Evolutionary conservation across 495 filamentous ascomycete genomes (phyloP), one percentile per base, ranked within the genome.

Genomic region (Penicillium parvum): DNA sequence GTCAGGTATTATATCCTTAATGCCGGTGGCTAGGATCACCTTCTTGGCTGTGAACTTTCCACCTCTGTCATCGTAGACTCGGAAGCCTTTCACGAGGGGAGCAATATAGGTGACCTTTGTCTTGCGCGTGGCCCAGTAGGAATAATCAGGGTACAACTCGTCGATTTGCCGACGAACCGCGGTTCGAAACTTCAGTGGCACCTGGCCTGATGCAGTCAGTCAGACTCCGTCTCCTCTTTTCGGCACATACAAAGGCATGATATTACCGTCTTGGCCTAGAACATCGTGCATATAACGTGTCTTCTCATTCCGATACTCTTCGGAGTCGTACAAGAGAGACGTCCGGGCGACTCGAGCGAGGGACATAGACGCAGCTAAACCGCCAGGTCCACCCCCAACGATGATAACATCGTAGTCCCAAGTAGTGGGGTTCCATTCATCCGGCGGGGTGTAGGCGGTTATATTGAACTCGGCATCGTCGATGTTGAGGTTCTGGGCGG

Each of bases 21-120:
- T 61, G 3, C 72, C 70, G 2, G 66, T 75, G 5, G 65, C 72
- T 12, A 75, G 55, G 25, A 75, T 57, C 33, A 75, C 45, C 29
- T 67, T 66, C 16, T 40, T 40, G 5, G 37, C 50, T 3, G 36
- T 45, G 15, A 32, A 28, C 12, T 30, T 45, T 10, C 40, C 35
- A 10, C 37, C 40, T 21, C 35, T 40, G 25, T 33, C 29, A 16
- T 43, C 42, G 12, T 40, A 45, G 5, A 47, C 37, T 1, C 36
- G 40, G 40, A 53, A 53, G 1, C 44, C 37, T 11, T 45, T 47
- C 1, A 17, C 27, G 1, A 53, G 38, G 11, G 39, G 44, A 22
- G 38, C 28, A 23, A 53, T 43, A 4, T 19, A 40, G 7, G 40
- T 40, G 14, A 53, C 50, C 34, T 45, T 41, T 9, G 12, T 34